phyloP scores from a whole-genome alignment of 768 basidiomycete species.

The Rhizopogon vesiculosus region DNA sequence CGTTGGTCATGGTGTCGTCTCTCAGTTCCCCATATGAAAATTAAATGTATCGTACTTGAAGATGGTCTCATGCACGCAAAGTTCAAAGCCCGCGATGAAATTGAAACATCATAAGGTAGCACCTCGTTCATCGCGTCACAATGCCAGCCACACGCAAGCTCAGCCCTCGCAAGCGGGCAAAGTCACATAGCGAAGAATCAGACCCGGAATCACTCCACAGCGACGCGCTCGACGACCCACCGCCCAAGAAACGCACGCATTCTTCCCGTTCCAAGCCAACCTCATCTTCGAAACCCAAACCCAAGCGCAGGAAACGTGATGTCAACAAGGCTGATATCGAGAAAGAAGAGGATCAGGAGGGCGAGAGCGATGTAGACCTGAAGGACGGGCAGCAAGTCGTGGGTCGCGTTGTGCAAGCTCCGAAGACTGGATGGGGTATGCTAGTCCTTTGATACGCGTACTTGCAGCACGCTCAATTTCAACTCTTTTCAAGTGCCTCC shows the following conservation, averaged over 20 bases:
- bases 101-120: too few relatives aligned
- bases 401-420: slow-evolving; percentile 75
- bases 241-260: slow-evolving; percentile 16
- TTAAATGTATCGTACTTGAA: too few relatives aligned
- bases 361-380: slow-evolving; percentile 40
- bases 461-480: not conserved
- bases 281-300: slow-evolving; percentile 22
- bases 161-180: not conserved
- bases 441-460: slow-evolving; percentile 6
- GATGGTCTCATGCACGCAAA: too few relatives aligned
- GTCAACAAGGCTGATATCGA: not conserved
- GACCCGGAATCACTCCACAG: slow-evolving; percentile 29
- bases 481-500: slow-evolving; percentile 54
- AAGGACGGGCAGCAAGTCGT: slow-evolving; percentile 67
- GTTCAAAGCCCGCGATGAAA: too few relatives aligned
- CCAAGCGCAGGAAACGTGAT: slow-evolving; percentile 12
- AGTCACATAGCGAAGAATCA: slow-evolving; percentile 4
- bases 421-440: slow-evolving; percentile 75
- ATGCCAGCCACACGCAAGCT: not conserved
- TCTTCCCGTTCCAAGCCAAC: slow-evolving; percentile 12
- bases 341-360: slow-evolving; percentile 15
- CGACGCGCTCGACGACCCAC: slow-evolving; percentile 38
- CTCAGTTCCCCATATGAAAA: too few relatives aligned
- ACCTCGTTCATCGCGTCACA: too few relatives aligned
- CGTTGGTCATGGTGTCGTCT: too few relatives aligned